A percentile compares a stretch with the other conserved stretches of the same genome.
Evolutionary conservation across 768 basidiomycete species (phyloP).

Genomic region (Pleurotus tuber-regium): DNA sequence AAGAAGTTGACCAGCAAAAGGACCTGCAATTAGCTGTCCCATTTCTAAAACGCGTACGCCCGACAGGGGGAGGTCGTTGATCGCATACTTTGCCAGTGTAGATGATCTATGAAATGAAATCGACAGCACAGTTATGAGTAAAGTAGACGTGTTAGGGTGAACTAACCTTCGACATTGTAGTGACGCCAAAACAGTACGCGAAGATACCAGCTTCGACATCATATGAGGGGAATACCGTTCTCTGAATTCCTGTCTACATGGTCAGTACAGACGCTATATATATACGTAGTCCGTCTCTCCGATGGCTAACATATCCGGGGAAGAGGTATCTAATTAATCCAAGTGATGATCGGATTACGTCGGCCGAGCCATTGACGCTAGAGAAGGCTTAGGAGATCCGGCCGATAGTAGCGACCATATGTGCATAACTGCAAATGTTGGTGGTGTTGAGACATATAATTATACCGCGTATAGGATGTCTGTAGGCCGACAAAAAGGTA

Average conservation of each 20-base stretch:
- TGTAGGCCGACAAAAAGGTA: no score
- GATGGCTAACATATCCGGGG: background rate
- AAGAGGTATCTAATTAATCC: background rate
- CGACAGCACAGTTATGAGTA: no score
- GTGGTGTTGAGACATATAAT: no score
- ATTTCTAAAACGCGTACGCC: constrained; percentile 67
- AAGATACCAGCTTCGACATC: no score
- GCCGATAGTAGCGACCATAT: background rate
- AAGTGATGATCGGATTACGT: background rate
- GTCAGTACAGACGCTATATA: background rate
- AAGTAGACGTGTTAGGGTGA: background rate
- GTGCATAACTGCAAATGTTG: no score
- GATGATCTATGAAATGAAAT: no score
- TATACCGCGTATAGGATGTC: no score
- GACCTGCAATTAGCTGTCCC: constrained; percentile 70
- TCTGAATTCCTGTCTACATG: background rate
- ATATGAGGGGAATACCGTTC: background rate
- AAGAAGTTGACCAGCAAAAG: constrained; percentile 70
- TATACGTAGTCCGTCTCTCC: background rate
- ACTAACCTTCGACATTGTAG: no score
- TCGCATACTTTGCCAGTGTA: constrained; percentile 13
- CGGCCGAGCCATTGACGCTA: background rate
- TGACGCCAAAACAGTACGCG: no score
- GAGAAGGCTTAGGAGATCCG: background rate
- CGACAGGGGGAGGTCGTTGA: constrained; percentile 49